Base-by-base conservation (phyloP, 306 rosid species). In the Carpinus fangiana region DNA sequence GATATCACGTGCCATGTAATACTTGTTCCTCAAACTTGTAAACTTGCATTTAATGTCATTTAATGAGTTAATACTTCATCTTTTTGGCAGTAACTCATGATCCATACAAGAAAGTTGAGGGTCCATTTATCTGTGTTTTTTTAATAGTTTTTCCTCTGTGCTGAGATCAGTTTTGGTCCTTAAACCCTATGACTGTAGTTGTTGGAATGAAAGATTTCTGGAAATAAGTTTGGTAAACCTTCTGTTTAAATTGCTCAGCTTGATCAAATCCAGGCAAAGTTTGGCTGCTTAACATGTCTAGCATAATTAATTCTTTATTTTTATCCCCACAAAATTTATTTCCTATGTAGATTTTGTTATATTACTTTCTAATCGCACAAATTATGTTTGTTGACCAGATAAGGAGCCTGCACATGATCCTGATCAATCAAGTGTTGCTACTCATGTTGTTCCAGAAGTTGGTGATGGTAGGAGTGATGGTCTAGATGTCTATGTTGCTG, bases 401-500 rank as follows among this genome's bases (percentile, higher is more conserved):
- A 82, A 81, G 76, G 88, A 79, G 57, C 45, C 82, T 66, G 65
- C 74, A 31, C 82, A 81, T 67, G 79, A 69, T 84, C 84, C 78
- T 50, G 81, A 78, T 57, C 75, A 77, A 76, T 56, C 84, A 48
- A 70, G 41, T 50, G 84, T 66, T 67, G 82, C 77, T 70, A 64
- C 76, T 72, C 57, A 72, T 80, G 78, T 81, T 66, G 56, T 51
- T 79, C 65, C 82, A 41, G 95, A 90, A 84, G 81, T 70, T 73
- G 74, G 13, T 48, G 90, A 85, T 76, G 82, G 64, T 66, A 79
- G 72, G 74, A 76, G 73, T 70, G 87, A 74, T 54, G 90, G 77
- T 45, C 74, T 71, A 78, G 92, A 82, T 79, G 79, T 57, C 53
- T 62, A 34, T 80, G 80, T 80, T 73, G 86, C 53, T 28, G 94